Evolutionary conservation across 805 yeast genomes (phyloP), one percentile per base, ranked within the genome.

Genomic region (Candida palmyrensis): DNA sequence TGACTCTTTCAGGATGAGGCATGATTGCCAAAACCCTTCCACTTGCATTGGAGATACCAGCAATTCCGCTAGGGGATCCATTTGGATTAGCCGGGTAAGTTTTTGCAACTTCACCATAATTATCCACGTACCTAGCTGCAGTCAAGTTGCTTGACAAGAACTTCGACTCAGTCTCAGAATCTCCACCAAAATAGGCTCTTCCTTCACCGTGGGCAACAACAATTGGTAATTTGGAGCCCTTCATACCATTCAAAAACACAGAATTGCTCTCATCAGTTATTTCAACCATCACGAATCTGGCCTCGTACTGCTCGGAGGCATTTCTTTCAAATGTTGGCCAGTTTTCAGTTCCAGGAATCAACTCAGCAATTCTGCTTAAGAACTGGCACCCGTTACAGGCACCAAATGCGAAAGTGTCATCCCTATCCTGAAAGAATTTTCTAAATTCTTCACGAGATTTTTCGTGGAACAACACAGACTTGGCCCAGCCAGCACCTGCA

Each of bases 121-220:
- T 90, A 60, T 92, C 97, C 37, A 89, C 86, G 53, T 77, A 92
- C 56, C 86, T 77, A 34, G 88, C 73, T 30, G 82, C 82, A 27
- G 76, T 72, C 41, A 82, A 68, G 12, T 75, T 76, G 34, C 63
- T 57, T 14, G 62, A 48, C 38, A 68, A 64, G 53, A 88, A 81
- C 7, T 55, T 51, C 21, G 64, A 59, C 6, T 39, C 24, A 41
- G 73, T 57, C 38, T 70, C 64, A 17, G 59, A 67, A 7, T 59
- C 66, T 19, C 58, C 40, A 27, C 63, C 62, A 57, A 90, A 92
- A 27, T 70, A 61, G 10, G 97, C 97, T 49, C 86, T 76, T 50
- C 98, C 98, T 67, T 92, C 98, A 48, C 98, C 98, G 55, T 92
- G 98, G 3, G 98, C 98, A 45, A 92, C 97, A 14, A 94, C 96